phyloP scores from a whole-genome alignment of 2,329 filamentous ascomycete species.

The Colletotrichum caudatum region DNA sequence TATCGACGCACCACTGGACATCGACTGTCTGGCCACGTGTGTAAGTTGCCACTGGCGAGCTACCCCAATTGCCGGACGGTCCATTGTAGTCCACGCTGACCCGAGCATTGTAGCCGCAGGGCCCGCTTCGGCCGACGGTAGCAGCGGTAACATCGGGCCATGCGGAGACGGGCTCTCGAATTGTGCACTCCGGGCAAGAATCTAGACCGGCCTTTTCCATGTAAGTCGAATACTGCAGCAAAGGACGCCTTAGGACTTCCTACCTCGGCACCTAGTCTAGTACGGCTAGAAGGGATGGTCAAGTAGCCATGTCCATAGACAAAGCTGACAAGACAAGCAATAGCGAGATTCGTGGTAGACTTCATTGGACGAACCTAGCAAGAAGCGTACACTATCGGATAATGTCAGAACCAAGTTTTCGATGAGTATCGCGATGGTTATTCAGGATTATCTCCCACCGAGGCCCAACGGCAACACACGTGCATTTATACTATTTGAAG shows the following conservation, averaged over 20 bases:
- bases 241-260: background rate
- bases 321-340: conserved; percentile 5
- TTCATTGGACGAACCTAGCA: background rate
- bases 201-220: conserved; percentile 57
- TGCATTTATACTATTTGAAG: conserved; percentile 5
- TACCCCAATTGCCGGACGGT: conserved; percentile 59
- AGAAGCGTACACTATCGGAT: too few relatives aligned
- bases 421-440: too few relatives aligned
- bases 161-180: conserved; percentile 63
- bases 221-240: background rate
- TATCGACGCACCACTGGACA: conserved; percentile 67
- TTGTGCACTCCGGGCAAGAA: conserved; percentile 66
- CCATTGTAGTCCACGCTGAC: conserved; percentile 66
- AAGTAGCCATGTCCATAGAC: conserved; percentile 60
- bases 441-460: background rate
- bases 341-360: background rate
- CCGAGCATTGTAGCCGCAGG: conserved; percentile 66
- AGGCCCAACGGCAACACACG: background rate
- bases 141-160: conserved; percentile 63
- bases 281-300: conserved; percentile 57
- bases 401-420: background rate
- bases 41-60: conserved; percentile 57
- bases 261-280: conserved; percentile 58
- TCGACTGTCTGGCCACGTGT: conserved; percentile 59
- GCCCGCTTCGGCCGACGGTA: conserved; percentile 60